Evolutionary conservation across 805 yeast species (phyloP).

Genomic region (Zygoascus bituminiphila): DNA sequence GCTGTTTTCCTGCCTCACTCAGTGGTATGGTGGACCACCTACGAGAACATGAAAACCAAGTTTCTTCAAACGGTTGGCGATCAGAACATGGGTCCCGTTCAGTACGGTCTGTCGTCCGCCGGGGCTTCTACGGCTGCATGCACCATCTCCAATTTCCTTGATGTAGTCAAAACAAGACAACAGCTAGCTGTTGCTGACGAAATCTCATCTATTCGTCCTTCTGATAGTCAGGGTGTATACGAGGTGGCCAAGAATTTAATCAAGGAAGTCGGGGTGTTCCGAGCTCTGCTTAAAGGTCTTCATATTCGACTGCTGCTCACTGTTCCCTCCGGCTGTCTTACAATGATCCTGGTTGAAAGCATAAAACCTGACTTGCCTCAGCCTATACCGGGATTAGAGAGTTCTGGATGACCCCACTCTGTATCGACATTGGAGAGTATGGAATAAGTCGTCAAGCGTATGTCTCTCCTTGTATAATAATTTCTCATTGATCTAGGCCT

Average conservation of each 20-base stretch:
- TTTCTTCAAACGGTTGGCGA: not conserved
- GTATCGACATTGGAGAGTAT: no score
- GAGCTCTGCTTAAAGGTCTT: constrained; percentile 32
- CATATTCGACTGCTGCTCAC: constrained; percentile 31
- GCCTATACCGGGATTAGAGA: not conserved
- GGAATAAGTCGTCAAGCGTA: no score
- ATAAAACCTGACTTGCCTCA: constrained; percentile 29
- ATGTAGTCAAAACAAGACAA: constrained; percentile 38
- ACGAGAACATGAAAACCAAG: constrained; percentile 16
- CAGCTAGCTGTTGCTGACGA: constrained; percentile 36
- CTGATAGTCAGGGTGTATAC: constrained; percentile 28
- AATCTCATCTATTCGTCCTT: constrained; percentile 30
- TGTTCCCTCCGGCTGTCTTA: constrained; percentile 33
- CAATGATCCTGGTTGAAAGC: constrained; percentile 35
- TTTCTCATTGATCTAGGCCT: no score
- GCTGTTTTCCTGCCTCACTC: constrained; percentile 37
- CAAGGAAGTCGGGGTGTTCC: constrained; percentile 29
- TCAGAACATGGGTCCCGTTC: constrained; percentile 16
- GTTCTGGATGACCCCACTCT: no score
- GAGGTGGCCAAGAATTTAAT: constrained; percentile 30
- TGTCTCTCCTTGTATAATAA: no score
- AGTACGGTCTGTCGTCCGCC: constrained; percentile 30
- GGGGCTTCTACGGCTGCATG: constrained; percentile 31
- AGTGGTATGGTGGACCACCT: constrained; percentile 35
- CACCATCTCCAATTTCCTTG: constrained; percentile 32